Base-by-base conservation (phyloP, 495 filamentous ascomycete species). In the Pyrenopolyporus hunteri region DNA sequence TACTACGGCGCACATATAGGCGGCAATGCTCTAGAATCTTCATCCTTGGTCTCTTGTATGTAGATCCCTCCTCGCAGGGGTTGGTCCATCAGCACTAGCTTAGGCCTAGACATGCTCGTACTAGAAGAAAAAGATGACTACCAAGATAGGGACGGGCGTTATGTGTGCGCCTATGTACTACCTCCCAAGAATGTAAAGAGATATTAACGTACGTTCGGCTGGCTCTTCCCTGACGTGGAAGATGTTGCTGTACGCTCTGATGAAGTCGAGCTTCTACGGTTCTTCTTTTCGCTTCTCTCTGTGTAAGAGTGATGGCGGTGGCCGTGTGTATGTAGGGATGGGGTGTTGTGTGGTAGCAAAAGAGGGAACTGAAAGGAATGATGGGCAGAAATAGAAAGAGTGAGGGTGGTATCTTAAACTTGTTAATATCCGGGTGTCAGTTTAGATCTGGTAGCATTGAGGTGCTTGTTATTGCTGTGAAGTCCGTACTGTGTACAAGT, bases 11-110 rank as follows among this genome's bases (percentile, higher is more conserved):
- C 44, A 65, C 57, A 66, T 60, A 47, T 57, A 66, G 51, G 40
- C 57, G 42, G 40, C 45, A 47, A 46, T 22, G 63, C 63, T 66
- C 63, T 66, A 66, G 63, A 66, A 66, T 57, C 20, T 66, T 61
- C 63, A 66, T 56, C 57, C 47, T 17, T 37, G 46, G 31, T 14
- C 20, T 57, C 35, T 42, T 48, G 63, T 57, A 64, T 40, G 60
- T 60, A 66, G 57, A 66, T 61, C 57, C 57, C 44, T 42, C 52
- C 57, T 57, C 52, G 13, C 46, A 56, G 14, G 16, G 51, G 50
- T 16, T 22, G 51, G 50, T 16, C 13, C 20, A 46, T 40, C 26
- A 60, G 56, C 62, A 57, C 63, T 61, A 57, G 52, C 63, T 61
- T 48, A 47, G 22, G 36, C 49, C 42, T 45, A 14, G 37, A 46